Evolutionary conservation across 768 basidiomycete genomes (phyloP), one percentile per base, ranked within the genome.

Genomic region (Mycena venus): DNA sequence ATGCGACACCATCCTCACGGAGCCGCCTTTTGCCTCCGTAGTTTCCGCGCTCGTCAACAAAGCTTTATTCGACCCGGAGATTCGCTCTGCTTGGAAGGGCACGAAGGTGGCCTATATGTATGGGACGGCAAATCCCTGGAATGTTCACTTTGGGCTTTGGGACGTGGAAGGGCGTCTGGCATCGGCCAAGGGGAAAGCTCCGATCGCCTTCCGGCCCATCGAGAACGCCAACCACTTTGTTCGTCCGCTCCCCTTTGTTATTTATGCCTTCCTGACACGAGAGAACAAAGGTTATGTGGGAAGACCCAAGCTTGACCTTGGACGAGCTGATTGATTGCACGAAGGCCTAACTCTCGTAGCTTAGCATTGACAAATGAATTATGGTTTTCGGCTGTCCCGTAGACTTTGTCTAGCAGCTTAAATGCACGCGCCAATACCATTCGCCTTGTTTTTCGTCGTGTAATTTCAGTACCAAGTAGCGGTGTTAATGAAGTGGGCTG

Each of bases 191-290:
- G 65, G 53, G n/a, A n/a, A 29, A 4, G 21, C 49, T 17, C 38
- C 71, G 19, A 67, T 72, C 23, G 29, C 14, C 3, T 72, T 72
- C 49, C 34, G 38, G 1, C 7, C 58, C 11, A 61, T 72, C 12
- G 55, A 44, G 4, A 51, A 59, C 0, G 71, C 64, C 17, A 72
- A 72, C n/a, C 71, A 72, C 23, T 72, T 72, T 27, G 71, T 72
- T 2, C 25, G 71, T 67, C n/a, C 4, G 23, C 2, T 51, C n/a
- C 11, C 23, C 25, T 25, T 51, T 14, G 27, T 27, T 25, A 14
- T 27, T 29, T 49, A 5, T 14, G 17, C 2, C 44, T 1, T 21
- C 25, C 17, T 63, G 23, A 63, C 44, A 32, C 17, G 34, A 11
- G 6, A 36, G 34, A 36, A 44, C 27, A 7, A 14, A 63, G 62